Conservation (phyloP, 1,284 basidiomycete genomes). For the Trametes sp. region DNA sequence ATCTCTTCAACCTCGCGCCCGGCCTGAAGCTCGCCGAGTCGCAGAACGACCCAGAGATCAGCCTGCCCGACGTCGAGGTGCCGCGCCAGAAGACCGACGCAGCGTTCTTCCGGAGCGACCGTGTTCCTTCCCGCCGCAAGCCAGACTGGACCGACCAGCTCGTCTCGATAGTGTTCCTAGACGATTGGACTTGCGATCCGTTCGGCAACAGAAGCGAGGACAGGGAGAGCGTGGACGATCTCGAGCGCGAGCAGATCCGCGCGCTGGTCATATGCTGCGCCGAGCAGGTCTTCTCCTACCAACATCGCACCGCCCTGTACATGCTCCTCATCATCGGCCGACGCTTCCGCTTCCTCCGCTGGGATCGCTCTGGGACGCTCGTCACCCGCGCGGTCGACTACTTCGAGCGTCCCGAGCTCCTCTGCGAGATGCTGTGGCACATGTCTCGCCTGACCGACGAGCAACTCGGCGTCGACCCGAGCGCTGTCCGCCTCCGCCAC, state of each 20-base stretch:
- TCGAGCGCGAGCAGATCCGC: background rate
- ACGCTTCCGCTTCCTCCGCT: slow-evolving; percentile 19
- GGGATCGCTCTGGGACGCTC: slow-evolving; percentile 24
- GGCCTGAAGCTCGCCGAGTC: slow-evolving; percentile 3
- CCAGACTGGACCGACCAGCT: slow-evolving; percentile 3
- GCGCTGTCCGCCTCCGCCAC: slow-evolving; percentile 1
- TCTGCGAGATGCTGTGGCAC: slow-evolving; percentile 29
- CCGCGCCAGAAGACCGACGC: slow-evolving; percentile 12
- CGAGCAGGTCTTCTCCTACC: slow-evolving; percentile 7
- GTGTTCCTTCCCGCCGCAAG: background rate
- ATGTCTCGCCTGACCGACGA: slow-evolving; percentile 36
- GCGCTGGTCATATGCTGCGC: slow-evolving; percentile 12
- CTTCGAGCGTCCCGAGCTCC: background rate
- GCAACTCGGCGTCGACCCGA: slow-evolving; percentile 33
- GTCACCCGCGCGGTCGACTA: slow-evolving; percentile 22
- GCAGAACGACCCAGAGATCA: slow-evolving; percentile 2
- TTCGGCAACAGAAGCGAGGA: background rate
- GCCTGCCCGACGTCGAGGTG: background rate
- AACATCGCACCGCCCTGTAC: slow-evolving; percentile 22
- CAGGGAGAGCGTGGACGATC: background rate
- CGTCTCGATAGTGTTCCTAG: slow-evolving; percentile 4
- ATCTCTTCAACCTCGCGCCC: background rate
- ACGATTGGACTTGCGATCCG: background rate
- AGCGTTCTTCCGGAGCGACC: background rate
- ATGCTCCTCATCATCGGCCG: slow-evolving; percentile 22